Base-by-base conservation (phyloP, 139 green algal genomes). In the Micractinium conductrix region DNA sequence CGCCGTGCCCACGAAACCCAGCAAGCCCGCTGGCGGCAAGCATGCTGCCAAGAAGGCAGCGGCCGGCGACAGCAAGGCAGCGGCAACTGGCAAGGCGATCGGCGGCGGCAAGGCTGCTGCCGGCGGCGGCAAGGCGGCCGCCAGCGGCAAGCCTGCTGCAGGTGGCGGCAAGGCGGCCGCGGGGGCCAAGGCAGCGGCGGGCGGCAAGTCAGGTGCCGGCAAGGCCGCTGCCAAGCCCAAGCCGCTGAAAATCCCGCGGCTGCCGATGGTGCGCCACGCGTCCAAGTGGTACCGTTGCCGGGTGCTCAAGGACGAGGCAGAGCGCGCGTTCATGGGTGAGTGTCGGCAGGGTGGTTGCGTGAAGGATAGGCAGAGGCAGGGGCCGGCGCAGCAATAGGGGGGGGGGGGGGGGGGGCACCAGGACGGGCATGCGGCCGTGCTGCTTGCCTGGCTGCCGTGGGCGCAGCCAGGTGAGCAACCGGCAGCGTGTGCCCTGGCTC, bases 221-320 rank as follows among this genome's bases (percentile, higher is more conserved):
- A 80, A 37, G 44, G 44, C 21, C 22, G 55, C 38, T 28, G 84
- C 60, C 30, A 81, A 88, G 53, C 24, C 42, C 21, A 78, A 70
- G 83, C 50, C n/a, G 22, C 44, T 65, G 17, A 90, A 90, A 48
- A 89, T 95, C 43, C 92, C 92, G 43, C 94, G 93, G 81, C 86
- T 95, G 74, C 92, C 92, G 21, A 95, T 95, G 92, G 90, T 95
- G 22, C 85, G 78, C n/a, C 87, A 93, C 58, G 87, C 79, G 35
- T 80, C 85, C 78, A 75, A 78, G 62, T 95, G 92, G 92, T 95
- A 94, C 74, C 87, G 92, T 26, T 91, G 88, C 58, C 86, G 91
- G 14, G 78, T 94, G 83, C 67, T 94, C 4, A 81, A 90, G 63
- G 88, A 95, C 5, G 71, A 72, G 10, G 68, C 44, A n/a, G 62